Percentiles rank a stretch among this genome's conserved stretches.
phyloP scores from a whole-genome alignment of 164 flowering plant genomes.

The Cinnamomum chago region DNA sequence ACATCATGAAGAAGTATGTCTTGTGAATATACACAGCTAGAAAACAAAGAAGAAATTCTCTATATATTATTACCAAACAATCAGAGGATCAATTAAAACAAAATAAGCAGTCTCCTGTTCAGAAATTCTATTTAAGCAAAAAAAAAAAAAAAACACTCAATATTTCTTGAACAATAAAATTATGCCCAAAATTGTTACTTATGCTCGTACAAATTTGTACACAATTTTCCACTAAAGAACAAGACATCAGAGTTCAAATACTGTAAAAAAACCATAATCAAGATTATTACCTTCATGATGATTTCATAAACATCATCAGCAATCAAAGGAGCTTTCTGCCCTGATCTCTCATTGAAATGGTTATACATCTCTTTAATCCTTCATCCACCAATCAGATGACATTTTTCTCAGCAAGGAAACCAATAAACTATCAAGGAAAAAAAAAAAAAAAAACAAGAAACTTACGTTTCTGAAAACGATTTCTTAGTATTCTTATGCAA shows the following conservation, averaged over 20 bases:
- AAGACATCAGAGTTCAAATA: not conserved
- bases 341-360: conserved; percentile 73
- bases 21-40: too few relatives aligned
- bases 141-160: too few relatives aligned
- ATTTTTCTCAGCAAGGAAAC: not conserved
- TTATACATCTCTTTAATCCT: conserved; percentile 82
- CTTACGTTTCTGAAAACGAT: conserved; percentile 95
- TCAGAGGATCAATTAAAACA: too few relatives aligned
- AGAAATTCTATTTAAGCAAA: too few relatives aligned
- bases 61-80: too few relatives aligned
- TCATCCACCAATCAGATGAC: conserved; percentile 11
- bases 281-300: conserved; percentile 76
- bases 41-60: too few relatives aligned
- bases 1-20: too few relatives aligned
- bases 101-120: too few relatives aligned
- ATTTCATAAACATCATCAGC: conserved; percentile 97
- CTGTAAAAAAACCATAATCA: not conserved
- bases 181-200: too few relatives aligned
- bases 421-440: not conserved
- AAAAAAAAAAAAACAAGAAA: not conserved
- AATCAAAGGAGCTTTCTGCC: conserved; percentile 72
- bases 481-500: conserved; percentile 94
- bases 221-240: too few relatives aligned
- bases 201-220: too few relatives aligned
- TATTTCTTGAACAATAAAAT: too few relatives aligned